These are phyloP conservation scores for Metarhizium guizhouense DNA, from an alignment of 2,329 filamentous ascomycete species.

Conservation along the genomic window DNA sequence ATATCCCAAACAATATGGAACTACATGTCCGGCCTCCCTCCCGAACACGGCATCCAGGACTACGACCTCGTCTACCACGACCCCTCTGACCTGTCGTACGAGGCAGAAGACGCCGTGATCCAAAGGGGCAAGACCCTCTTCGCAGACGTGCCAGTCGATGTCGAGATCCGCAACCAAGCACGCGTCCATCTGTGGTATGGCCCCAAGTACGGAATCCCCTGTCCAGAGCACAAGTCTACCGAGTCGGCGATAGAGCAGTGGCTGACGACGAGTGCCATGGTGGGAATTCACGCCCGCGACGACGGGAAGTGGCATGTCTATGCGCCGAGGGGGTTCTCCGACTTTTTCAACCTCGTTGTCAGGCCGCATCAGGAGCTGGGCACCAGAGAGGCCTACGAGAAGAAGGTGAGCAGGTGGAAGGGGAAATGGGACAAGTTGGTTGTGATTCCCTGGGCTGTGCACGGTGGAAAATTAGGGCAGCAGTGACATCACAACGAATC, in stretches of 20 bases:
- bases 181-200: too few relatives aligned
- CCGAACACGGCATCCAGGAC: conserved; percentile 25
- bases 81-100: too few relatives aligned
- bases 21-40: conserved; percentile 15
- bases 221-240: too few relatives aligned
- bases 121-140: too few relatives aligned
- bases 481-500: too few relatives aligned
- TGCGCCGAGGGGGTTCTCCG: conserved; percentile 19
- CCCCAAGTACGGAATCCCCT: too few relatives aligned
- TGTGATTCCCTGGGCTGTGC: background rate
- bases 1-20: conserved; percentile 30
- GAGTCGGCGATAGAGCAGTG: conserved; percentile 19
- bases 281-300: conserved; percentile 11
- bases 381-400: conserved; percentile 17
- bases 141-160: too few relatives aligned
- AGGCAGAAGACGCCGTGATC: too few relatives aligned
- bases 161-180: too few relatives aligned
- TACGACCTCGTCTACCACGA: conserved; percentile 22
- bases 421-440: conserved; percentile 15
- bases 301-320: conserved; percentile 6
- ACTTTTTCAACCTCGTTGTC: conserved; percentile 24
- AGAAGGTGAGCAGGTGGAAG: conserved; percentile 22
- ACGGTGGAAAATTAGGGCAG: too few relatives aligned
- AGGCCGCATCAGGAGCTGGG: conserved; percentile 22
- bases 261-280: conserved; percentile 25